These are phyloP conservation scores for Leavenworthia alabamica DNA, from an alignment of 345 rosid genomes.

Conservation along the genomic window DNA sequence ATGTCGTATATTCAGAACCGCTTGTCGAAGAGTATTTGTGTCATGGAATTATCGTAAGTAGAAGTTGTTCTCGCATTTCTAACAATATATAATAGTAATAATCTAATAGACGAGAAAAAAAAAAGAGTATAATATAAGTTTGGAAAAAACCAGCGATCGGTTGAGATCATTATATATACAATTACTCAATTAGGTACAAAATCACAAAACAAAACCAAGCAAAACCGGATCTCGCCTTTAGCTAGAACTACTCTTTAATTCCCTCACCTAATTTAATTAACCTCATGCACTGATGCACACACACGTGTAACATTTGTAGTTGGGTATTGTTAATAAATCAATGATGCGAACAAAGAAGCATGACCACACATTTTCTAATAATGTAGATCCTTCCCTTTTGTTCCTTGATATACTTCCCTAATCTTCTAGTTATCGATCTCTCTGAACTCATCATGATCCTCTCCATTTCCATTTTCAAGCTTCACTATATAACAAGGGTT, in stretches of 20 bases:
- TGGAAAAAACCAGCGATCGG: background rate
- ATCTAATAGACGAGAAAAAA: too few species aligned
- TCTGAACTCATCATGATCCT: slow-evolving; percentile 28
- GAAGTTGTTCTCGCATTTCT: too few species aligned
- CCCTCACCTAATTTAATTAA: slow-evolving; percentile 3
- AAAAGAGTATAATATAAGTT: too few species aligned
- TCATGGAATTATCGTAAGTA: too few species aligned
- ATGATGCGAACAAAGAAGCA: slow-evolving; percentile 77
- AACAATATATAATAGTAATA: too few species aligned
- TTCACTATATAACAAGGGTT: slow-evolving; percentile 2
- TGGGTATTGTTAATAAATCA: slow-evolving; percentile 10
- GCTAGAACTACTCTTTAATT: background rate
- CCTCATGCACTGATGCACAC: background rate
- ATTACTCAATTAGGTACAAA: slow-evolving; percentile 1
- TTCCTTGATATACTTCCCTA: slow-evolving; percentile 55
- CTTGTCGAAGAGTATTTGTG: too few species aligned
- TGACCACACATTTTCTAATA: slow-evolving; percentile 62
- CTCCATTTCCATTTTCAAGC: slow-evolving; percentile 23
- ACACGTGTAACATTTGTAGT: slow-evolving; percentile 6
- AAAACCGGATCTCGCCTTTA: background rate
- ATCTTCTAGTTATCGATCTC: slow-evolving; percentile 41
- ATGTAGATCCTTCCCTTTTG: slow-evolving; percentile 74
- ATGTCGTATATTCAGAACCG: too few species aligned
- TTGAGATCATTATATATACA: slow-evolving; percentile 7
- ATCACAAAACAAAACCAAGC: slow-evolving; percentile 2